A percentile compares a stretch with the other conserved stretches of the same genome.
These are phyloP conservation scores for Recurvomyces mirabilis DNA, from an alignment of 495 filamentous ascomycete genomes.

Conservation along the genomic window DNA sequence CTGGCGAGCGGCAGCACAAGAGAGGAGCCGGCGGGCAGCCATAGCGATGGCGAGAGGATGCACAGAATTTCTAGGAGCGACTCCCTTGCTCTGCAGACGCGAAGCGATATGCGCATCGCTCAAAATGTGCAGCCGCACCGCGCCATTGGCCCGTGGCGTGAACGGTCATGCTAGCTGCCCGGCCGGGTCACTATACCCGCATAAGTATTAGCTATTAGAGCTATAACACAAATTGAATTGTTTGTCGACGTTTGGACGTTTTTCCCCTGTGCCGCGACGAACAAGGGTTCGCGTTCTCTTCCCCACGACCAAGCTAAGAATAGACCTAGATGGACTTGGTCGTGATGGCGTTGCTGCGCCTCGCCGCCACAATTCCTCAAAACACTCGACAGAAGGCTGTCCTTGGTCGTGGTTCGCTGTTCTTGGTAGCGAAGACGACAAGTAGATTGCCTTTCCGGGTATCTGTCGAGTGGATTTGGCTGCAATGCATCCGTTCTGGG, in stretches of 20 bases:
- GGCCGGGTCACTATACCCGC: not conserved
- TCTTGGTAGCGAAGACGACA: too few relatives aligned
- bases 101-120: slow-evolving; percentile 8
- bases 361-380: not conserved
- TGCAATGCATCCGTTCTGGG: not conserved
- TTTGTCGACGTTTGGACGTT: too few relatives aligned
- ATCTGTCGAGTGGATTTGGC: too few relatives aligned
- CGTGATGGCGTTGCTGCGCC: not conserved
- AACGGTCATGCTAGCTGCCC: not conserved
- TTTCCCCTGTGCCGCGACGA: too few relatives aligned
- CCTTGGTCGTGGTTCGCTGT: too few relatives aligned
- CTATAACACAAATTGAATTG: too few relatives aligned
- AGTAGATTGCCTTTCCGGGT: too few relatives aligned
- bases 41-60: slow-evolving; percentile 13
- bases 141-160: slow-evolving; percentile 1
- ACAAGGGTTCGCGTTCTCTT: too few relatives aligned
- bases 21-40: slow-evolving; percentile 12
- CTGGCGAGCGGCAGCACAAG: slow-evolving; percentile 8
- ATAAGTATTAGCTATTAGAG: not conserved
- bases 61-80: slow-evolving; percentile 6
- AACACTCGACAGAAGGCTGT: not conserved
- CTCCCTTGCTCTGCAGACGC: slow-evolving; percentile 19
- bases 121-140: not conserved
- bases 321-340: too few relatives aligned
- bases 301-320: too few relatives aligned